phyloP scores from a whole-genome alignment of 129 eudicot species.

The Centrapalus pauciflorus region DNA sequence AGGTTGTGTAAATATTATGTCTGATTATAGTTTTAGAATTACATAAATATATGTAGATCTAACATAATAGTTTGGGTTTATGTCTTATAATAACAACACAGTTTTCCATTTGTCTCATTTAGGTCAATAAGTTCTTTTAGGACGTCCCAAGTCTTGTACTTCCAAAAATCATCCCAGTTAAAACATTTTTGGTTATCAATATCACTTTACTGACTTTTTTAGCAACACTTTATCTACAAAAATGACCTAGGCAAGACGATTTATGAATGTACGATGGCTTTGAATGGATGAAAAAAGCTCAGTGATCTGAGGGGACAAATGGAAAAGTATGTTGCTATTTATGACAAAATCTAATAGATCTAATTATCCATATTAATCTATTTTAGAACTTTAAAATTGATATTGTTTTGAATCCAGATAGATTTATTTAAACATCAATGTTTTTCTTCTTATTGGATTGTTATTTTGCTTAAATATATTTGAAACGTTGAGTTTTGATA shows the following conservation, averaged over 20 bases:
- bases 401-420: not conserved
- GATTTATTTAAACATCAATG: not conserved
- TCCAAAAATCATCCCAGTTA: not conserved
- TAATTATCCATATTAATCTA: not conserved
- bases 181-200: not conserved
- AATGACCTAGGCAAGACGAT: too few species aligned
- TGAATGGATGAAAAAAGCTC: too few species aligned
- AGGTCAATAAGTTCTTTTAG: too few species aligned
- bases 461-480: not conserved
- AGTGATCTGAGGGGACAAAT: too few species aligned
- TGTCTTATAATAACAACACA: too few species aligned
- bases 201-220: not conserved
- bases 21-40: not conserved
- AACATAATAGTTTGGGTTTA: too few species aligned
- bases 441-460: not conserved
- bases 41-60: conserved; percentile 4
- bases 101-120: too few species aligned
- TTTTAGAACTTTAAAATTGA: not conserved
- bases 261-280: too few species aligned
- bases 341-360: too few species aligned
- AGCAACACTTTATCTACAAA: too few species aligned
- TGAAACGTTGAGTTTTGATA: not conserved
- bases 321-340: too few species aligned
- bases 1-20: not conserved
- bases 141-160: too few species aligned